Evolutionary conservation across 495 filamentous ascomycete genomes (phyloP).

Genomic region (Durotheca rogersii): DNA sequence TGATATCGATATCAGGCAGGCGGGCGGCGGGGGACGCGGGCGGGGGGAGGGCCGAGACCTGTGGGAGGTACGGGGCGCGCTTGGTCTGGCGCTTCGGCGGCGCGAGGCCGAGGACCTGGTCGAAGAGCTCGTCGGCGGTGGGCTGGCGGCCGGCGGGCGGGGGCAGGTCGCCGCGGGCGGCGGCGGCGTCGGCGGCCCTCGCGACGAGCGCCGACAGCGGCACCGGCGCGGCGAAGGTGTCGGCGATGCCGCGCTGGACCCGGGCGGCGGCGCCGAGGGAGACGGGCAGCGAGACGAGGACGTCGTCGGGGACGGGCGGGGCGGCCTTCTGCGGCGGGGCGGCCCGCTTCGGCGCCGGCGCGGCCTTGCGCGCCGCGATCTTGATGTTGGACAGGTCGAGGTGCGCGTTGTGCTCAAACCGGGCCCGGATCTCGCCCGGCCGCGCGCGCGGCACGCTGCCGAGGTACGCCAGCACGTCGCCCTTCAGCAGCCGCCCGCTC

Average conservation of each 20-base stretch:
- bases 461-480: constrained; percentile 89
- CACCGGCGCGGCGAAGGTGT: constrained; percentile 71
- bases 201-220: constrained; percentile 85
- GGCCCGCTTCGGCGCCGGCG: constrained; percentile 49
- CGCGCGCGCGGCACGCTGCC: constrained; percentile 70
- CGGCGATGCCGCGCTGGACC: constrained; percentile 75
- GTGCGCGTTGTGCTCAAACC: constrained; percentile 72
- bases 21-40: constrained; percentile 31
- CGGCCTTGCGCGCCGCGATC: constrained; percentile 60
- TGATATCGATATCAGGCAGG: constrained; percentile 61
- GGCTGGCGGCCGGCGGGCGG: constrained; percentile 58
- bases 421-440: constrained; percentile 65
- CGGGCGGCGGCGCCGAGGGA: constrained; percentile 74
- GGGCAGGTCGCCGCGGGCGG: constrained; percentile 86
- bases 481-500: constrained; percentile 87
- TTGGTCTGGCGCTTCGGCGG: constrained; percentile 45
- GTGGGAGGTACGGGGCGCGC: constrained; percentile 65
- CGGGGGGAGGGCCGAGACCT: constrained; percentile 61
- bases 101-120: constrained; percentile 77
- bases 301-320: constrained; percentile 48
- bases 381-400: constrained; percentile 96
- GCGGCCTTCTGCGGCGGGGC: constrained; percentile 42
- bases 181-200: constrained; percentile 79
- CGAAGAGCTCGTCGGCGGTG: constrained; percentile 80
- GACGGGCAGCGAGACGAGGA: constrained; percentile 66